phyloP scores from a whole-genome alignment of 441 rosid genomes.

The Daphne laureola region DNA sequence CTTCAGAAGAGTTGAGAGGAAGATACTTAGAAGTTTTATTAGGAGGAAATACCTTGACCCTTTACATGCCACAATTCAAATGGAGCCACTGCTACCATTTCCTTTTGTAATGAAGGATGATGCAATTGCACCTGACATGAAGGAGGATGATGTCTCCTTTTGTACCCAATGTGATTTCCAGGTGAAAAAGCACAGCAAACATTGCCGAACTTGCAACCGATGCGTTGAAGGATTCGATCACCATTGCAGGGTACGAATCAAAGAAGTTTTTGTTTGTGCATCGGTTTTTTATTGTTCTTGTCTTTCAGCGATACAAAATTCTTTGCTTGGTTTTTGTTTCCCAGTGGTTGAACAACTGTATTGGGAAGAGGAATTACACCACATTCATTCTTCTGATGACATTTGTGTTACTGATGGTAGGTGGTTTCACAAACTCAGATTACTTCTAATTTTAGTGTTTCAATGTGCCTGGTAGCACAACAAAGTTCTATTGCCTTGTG shows the following conservation, averaged over 20 bases:
- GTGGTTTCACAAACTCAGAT: constrained; percentile 13
- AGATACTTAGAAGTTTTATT: constrained; percentile 68
- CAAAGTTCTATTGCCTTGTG: background rate
- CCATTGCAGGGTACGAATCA: constrained; percentile 76
- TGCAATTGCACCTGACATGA: constrained; percentile 57
- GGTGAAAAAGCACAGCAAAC: constrained; percentile 96
- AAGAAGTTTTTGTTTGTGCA: background rate
- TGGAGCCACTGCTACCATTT: constrained; percentile 83
- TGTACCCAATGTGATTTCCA: constrained; percentile 77
- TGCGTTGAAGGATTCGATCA: constrained; percentile 99
- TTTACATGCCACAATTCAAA: constrained; percentile 42
- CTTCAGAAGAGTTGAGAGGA: constrained; percentile 73
- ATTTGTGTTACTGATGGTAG: constrained; percentile 76
- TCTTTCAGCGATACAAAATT: constrained; percentile 4
- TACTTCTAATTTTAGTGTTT: no score
- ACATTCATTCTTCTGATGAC: constrained; percentile 80
- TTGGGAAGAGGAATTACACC: constrained; percentile 86
- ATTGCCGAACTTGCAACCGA: constrained; percentile 86
- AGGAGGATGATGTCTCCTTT: constrained; percentile 73
- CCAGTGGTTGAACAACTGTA: constrained; percentile 97
- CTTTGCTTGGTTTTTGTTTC: constrained; percentile 10
- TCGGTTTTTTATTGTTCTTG: background rate
- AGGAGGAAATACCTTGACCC: constrained; percentile 88
- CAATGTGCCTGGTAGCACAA: no score
- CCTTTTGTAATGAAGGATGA: constrained; percentile 71